A percentile compares a stretch with the other conserved stretches of the same genome.
Conservation (phyloP, 345 rosid species). For the Hirschfeldia incana region DNA sequence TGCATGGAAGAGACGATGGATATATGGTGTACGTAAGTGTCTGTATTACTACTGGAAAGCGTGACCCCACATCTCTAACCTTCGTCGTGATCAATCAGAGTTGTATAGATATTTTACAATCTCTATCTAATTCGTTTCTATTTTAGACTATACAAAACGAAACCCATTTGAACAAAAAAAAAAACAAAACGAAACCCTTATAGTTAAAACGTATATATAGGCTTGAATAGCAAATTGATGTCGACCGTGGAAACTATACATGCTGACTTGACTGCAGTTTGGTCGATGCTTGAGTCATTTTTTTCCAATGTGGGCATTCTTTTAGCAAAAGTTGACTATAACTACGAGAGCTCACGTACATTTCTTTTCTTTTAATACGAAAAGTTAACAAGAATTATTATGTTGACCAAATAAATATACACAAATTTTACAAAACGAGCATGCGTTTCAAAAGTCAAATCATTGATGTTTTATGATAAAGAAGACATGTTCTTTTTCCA, state of each 20-base stretch:
- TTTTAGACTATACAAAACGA: not conserved
- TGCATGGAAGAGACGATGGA: constrained; percentile 34
- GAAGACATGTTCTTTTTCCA: not conserved
- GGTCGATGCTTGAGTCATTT: constrained; percentile 27
- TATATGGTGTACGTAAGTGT: constrained; percentile 34
- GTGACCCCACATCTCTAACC: constrained; percentile 21
- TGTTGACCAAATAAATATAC: constrained; percentile 2
- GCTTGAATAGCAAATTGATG: constrained; percentile 11
- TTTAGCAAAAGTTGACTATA: constrained; percentile 23
- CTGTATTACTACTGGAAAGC: constrained; percentile 14
- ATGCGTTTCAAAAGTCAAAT: constrained; percentile 17
- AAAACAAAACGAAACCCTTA: no score
- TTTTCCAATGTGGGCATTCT: constrained; percentile 29
- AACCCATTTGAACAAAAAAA: no score
- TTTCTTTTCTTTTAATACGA: not conserved
- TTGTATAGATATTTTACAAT: not conserved
- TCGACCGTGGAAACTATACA: constrained; percentile 17
- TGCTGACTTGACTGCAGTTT: constrained; percentile 3
- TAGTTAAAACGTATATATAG: not conserved
- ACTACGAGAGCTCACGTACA: not conserved
- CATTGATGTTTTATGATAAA: not conserved
- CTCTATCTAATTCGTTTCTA: not conserved
- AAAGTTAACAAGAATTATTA: not conserved
- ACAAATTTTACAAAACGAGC: constrained; percentile 1
- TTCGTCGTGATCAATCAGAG: not conserved